These are phyloP conservation scores for Leucaena leucocephala DNA, from an alignment of 306 rosid genomes.

Conservation along the genomic window DNA sequence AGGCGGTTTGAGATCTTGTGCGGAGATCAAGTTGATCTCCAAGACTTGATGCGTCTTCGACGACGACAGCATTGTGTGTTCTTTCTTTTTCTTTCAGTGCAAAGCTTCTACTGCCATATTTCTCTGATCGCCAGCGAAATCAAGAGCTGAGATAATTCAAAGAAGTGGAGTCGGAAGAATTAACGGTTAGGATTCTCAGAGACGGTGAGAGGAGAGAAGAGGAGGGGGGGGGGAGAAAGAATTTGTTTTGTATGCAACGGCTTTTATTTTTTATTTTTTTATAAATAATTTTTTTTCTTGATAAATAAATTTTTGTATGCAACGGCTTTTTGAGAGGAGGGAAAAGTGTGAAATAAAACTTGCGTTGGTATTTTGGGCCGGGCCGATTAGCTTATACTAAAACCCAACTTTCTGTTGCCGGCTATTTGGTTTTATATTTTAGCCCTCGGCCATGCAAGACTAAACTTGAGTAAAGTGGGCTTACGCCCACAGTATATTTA, in stretches of 20 bases:
- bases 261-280: too few species aligned
- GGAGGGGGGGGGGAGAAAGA: slow-evolving; percentile 1
- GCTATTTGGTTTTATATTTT: too few species aligned
- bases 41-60: slow-evolving; percentile 39
- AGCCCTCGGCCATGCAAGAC: too few species aligned
- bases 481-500: not conserved
- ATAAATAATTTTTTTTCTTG: too few species aligned
- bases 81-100: slow-evolving; percentile 27
- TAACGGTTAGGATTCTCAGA: slow-evolving; percentile 38
- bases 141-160: slow-evolving; percentile 39
- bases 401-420: too few species aligned
- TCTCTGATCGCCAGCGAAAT: slow-evolving; percentile 42
- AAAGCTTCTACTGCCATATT: slow-evolving; percentile 30
- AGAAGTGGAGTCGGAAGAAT: slow-evolving; percentile 38
- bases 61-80: slow-evolving; percentile 33
- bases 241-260: not conserved
- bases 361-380: not conserved
- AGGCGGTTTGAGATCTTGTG: slow-evolving; percentile 71
- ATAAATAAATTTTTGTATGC: not conserved
- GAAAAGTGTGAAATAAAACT: not conserved
- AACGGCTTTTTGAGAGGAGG: not conserved
- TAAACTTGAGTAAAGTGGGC: not conserved
- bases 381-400: too few species aligned
- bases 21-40: slow-evolving; percentile 96
- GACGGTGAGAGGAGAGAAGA: slow-evolving; percentile 8